Conservation (phyloP, 148 eudicot genomes). For the Camellia lanceoleosa region DNA sequence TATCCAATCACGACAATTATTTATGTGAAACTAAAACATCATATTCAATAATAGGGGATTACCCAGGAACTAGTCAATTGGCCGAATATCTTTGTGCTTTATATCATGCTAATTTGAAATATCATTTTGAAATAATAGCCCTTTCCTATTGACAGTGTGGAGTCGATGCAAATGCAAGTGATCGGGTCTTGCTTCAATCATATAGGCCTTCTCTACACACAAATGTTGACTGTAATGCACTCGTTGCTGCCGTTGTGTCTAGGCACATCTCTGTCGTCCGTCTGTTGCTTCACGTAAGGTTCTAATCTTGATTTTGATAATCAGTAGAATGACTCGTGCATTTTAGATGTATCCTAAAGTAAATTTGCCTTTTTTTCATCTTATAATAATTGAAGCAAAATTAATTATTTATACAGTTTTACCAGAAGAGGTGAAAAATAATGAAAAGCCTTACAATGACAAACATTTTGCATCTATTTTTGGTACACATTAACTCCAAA, state of each 20-base stretch:
- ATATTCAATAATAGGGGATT: not conserved
- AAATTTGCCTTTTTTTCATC: not conserved
- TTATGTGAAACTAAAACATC: no score
- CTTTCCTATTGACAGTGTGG: conserved; percentile 57
- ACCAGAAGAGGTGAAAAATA: no score
- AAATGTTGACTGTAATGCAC: conserved; percentile 65
- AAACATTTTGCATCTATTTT: no score
- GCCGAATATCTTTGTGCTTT: not conserved
- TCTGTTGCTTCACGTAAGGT: conserved; percentile 64
- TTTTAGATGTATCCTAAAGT: no score
- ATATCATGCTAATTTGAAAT: not conserved
- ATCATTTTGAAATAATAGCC: not conserved
- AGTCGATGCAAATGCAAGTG: conserved; percentile 61
- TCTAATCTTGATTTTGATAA: not conserved
- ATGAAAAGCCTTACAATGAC: no score
- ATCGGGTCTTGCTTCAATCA: conserved; percentile 74
- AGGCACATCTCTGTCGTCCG: conserved; percentile 73
- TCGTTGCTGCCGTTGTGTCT: conserved; percentile 84
- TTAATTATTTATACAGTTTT: not conserved
- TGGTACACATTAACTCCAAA: no score
- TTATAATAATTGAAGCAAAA: not conserved
- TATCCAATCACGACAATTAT: no score
- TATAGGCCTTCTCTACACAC: conserved; percentile 73
- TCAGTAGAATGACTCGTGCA: no score
- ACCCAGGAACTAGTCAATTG: not conserved